Evolutionary conservation across 805 yeast genomes (phyloP).

Genomic region (Pichia deserticola): DNA sequence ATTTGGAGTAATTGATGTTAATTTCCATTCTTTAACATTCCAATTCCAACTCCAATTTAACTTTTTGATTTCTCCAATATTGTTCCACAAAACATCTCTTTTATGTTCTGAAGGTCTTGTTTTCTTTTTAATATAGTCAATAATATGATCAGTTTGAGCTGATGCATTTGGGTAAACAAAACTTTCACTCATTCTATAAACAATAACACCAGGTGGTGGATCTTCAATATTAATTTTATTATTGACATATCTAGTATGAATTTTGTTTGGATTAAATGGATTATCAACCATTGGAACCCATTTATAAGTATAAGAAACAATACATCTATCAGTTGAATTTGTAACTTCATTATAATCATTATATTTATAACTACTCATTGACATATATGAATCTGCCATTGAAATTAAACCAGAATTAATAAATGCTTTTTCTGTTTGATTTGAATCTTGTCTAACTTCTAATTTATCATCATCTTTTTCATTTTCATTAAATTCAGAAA

Average conservation of each 20-base stretch:
- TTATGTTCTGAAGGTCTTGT: constrained; percentile 51
- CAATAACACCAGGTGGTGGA: constrained; percentile 88
- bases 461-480: neutral
- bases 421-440: constrained; percentile 4
- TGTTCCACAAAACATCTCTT: constrained; percentile 21
- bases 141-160: constrained; percentile 57
- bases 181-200: constrained; percentile 73
- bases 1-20: neutral
- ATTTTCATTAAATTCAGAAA: too few relatives aligned
- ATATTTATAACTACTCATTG: constrained; percentile 36
- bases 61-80: neutral
- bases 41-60: constrained; percentile 1
- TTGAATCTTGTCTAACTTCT: neutral
- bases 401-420: constrained; percentile 8
- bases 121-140: constrained; percentile 53
- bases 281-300: constrained; percentile 59
- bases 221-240: constrained; percentile 49
- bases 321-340: neutral
- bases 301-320: constrained; percentile 17
- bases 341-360: constrained; percentile 1
- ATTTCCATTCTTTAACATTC: neutral
- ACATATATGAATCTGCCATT: constrained; percentile 7
- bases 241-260: constrained; percentile 38
- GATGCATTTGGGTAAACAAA: constrained; percentile 78
- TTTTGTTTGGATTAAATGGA: constrained; percentile 1